These are phyloP conservation scores for Ehretia macrophylla DNA, from an alignment of 257 asterid genomes.

Conservation along the genomic window DNA sequence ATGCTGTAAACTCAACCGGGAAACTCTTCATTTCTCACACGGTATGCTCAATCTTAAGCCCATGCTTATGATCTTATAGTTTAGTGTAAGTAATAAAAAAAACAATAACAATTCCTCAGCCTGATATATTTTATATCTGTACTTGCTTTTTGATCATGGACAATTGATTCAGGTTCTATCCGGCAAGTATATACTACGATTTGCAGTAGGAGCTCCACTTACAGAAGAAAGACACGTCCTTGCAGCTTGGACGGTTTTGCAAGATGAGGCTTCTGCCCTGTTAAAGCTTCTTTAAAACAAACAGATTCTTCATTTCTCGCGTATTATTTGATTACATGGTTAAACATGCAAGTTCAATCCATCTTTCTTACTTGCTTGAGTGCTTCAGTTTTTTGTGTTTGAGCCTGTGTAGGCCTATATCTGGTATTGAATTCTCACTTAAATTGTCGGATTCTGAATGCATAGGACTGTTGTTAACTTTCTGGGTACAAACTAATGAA, in stretches of 20 bases:
- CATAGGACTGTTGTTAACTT: no score
- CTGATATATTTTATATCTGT: background rate
- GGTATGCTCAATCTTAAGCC: conserved; percentile 33
- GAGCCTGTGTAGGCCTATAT: no score
- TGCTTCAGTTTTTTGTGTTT: no score
- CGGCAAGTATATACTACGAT: conserved; percentile 47
- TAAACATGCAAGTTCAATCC: no score
- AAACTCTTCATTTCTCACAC: conserved; percentile 85
- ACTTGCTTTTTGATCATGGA: background rate
- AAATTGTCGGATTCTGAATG: no score
- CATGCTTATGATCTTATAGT: no score
- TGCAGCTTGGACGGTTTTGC: conserved; percentile 69
- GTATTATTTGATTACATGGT: no score
- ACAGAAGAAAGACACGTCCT: conserved; percentile 75
- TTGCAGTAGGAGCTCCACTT: conserved; percentile 81
- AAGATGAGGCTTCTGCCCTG: conserved; percentile 57
- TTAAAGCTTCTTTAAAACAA: background rate
- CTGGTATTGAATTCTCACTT: no score
- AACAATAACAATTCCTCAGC: background rate
- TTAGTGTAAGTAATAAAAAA: no score
- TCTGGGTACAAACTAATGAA: no score
- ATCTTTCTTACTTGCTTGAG: no score
- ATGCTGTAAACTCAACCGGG: conserved; percentile 77
- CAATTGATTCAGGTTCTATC: conserved; percentile 48
- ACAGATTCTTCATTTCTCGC: no score